Conservation (phyloP, 345 rosid genomes). For the Rhodamnia argentea region DNA sequence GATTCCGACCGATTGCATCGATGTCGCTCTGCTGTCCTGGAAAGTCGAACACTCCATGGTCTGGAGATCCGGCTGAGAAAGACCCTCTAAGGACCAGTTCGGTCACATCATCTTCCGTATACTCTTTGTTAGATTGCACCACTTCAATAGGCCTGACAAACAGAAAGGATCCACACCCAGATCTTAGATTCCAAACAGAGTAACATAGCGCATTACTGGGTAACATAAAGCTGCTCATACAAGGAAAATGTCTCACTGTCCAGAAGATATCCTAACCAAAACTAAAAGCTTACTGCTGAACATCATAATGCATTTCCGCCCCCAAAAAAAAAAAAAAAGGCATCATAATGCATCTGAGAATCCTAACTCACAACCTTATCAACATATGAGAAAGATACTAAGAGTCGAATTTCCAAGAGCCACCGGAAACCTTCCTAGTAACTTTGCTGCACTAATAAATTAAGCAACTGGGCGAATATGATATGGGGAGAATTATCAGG, state of each 20-base stretch:
- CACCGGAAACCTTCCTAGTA: background rate
- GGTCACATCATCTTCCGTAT: slow-evolving; percentile 89
- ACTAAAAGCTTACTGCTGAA: background rate
- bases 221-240: background rate
- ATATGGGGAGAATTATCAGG: background rate
- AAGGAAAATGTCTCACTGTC: background rate
- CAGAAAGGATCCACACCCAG: background rate
- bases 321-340: no score
- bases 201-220: background rate
- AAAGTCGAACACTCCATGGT: slow-evolving; percentile 37
- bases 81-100: slow-evolving; percentile 35
- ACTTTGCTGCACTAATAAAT: background rate
- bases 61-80: slow-evolving; percentile 10
- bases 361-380: background rate
- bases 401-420: background rate
- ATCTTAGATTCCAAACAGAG: background rate
- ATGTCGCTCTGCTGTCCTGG: slow-evolving; percentile 71
- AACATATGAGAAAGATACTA: background rate
- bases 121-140: slow-evolving; percentile 63
- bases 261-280: background rate
- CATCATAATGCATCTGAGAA: background rate
- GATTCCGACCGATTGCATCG: slow-evolving; percentile 43
- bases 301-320: background rate
- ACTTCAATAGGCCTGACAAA: slow-evolving; percentile 60
- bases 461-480: background rate